These are phyloP conservation scores for Eimeria praecox DNA, from an alignment of 169 alveolate species.

Conservation along the genomic window DNA sequence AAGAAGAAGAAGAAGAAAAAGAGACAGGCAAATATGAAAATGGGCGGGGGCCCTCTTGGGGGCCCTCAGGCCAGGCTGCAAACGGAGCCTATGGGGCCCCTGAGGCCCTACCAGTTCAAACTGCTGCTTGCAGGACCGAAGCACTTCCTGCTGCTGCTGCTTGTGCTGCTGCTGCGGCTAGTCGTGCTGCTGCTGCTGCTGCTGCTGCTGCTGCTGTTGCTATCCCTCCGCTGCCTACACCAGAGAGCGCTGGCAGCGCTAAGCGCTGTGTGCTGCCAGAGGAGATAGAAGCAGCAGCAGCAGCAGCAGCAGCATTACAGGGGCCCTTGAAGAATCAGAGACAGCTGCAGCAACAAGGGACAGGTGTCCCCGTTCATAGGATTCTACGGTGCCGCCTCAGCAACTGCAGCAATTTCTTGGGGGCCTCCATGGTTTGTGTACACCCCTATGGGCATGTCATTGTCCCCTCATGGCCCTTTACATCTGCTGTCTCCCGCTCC, in stretches of 20 bases:
- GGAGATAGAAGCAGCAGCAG: slow-evolving; percentile 58
- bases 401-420: slow-evolving; percentile 37
- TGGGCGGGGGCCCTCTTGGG: too few relatives aligned
- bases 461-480: slow-evolving; percentile 64
- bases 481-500: neutral
- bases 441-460: slow-evolving; percentile 50
- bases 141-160: slow-evolving; percentile 30
- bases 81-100: neutral
- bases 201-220: slow-evolving; percentile 12
- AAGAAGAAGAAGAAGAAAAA: neutral
- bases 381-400: slow-evolving; percentile 11
- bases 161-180: neutral
- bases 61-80: too few relatives aligned
- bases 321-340: neutral
- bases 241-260: neutral
- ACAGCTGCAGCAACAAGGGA: slow-evolving; percentile 48
- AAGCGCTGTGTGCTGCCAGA: neutral
- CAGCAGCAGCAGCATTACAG: slow-evolving; percentile 31
- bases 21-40: neutral
- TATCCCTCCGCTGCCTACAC: too few relatives aligned
- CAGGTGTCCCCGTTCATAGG: neutral
- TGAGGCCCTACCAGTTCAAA: neutral
- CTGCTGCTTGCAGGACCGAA: too few relatives aligned
- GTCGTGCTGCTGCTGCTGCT: slow-evolving; percentile 34
- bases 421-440: slow-evolving; percentile 19